Evolutionary conservation across 179 eudicot genomes (phyloP), one percentile per base, ranked within the genome.

Genomic region (Silene noctiflora): DNA sequence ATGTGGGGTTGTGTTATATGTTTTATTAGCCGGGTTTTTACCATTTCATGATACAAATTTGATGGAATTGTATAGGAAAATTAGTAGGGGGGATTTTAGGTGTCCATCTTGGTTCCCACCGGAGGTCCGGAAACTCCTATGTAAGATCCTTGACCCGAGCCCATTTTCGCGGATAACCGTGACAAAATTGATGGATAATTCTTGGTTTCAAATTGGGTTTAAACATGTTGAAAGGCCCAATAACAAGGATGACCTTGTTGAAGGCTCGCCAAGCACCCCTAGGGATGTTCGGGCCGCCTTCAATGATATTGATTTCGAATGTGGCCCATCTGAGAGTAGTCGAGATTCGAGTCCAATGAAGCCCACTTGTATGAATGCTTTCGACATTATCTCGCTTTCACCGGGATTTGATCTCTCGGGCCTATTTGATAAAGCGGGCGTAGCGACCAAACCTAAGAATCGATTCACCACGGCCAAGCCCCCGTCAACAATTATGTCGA

Each of bases 1-100:
- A 0, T 92, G 94, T 74, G 97, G 97, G 24, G 94, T 91, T 6
- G 86, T 92, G 9, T 76, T 92, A 0, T 92, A 85, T 78, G 97
- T 92, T 0, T 78, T 92, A 3, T 76, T 91, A 12, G 94, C 97
- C 0, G 96, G 97, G 6, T 92, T 84, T 76, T 83, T 92, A 20
- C 96, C 96, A 2, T 92, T 92, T 51, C 86, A 84, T 21, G 96
- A 92, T 62, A 42, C 83, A 0, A 92, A 92, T 79, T 53, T 92
- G 2, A 88, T 92, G 93, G 90, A 82, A 31, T 80, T 92, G 89
- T 92, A 91, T 58, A 83, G 58, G 63, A 92, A 91, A 79, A 88
- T 92, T 11, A 79, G 84, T 80, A 87, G 65, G 33, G 94, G 86
- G 0, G 92, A 85, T 0, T 91, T 89, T 75, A 85, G 48, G 68